Evolutionary conservation across 2,329 filamentous ascomycete genomes (phyloP), one percentile per base, ranked within the genome.

Genomic region (Aspergillus fumigatiaffinis): DNA sequence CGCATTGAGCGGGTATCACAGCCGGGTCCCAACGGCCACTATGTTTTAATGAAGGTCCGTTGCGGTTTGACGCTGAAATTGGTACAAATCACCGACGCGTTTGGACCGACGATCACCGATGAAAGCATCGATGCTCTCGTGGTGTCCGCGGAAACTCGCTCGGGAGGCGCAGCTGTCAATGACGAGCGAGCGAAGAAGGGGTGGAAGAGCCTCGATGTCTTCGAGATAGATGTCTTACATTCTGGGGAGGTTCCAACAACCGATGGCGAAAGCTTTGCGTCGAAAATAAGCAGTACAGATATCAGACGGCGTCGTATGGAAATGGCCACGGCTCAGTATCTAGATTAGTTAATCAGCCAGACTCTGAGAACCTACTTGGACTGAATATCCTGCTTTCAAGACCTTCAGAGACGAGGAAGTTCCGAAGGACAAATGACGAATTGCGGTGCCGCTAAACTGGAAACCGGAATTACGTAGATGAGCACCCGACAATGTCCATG

Each of bases 251-350:
- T 80, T 47, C 74, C 78, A n/a, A 76, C 78, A 1, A 46, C 68
- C 26, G 72, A 75, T 47, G 72, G 76, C 12, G 83, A 86, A 56
- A 81, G 83, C 62, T 96, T 95, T 74, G 84, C 87, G 26, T 83
- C 84, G 60, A 97, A 97, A 77, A 90, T 97, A 65, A 96, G 92
- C 79, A 97, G 92, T 75, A 95, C 92, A 0, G 89, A 89, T 57
- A 96, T 96, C 64, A 80, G 88, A 63, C 81, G 82, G 60, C 79
- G 80, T 28, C 72, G 69, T 57, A 75, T 73, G 72, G 69, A 77
- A 54, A 61, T 69, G 57, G 69, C 73, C 29, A 73, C 71, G 60
- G 65, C 68, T 59, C 63, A 65, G 59, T 63, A 56, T 57, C 38
- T 56, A 54, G 50, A 50, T 56, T 38, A 38, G 32, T 17, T 42